These are phyloP conservation scores for Penicillium sp. DNA, from an alignment of 2,329 filamentous ascomycete species.

Conservation along the genomic window DNA sequence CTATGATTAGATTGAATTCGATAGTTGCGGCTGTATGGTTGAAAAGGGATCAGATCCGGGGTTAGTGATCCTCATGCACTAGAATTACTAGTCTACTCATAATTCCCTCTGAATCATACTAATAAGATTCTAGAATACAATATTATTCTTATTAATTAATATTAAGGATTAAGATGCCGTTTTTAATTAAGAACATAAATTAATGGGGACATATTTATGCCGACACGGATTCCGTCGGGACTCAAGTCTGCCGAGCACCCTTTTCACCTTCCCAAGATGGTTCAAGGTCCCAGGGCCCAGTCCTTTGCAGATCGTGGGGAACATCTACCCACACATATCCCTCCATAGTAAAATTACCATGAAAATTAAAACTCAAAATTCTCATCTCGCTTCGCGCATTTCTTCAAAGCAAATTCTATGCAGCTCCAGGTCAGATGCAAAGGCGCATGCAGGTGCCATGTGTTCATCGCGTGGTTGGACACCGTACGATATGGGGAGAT, in stretches of 20 bases:
- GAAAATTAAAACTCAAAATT: no score
- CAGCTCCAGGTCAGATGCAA: slow-evolving; percentile 6
- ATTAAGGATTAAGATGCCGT: not conserved
- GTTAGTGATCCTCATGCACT: slow-evolving; percentile 2
- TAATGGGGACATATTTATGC: not conserved
- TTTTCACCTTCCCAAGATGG: slow-evolving; percentile 7
- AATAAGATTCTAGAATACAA: not conserved
- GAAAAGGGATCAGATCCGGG: slow-evolving; percentile 6
- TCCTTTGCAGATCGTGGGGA: not conserved
- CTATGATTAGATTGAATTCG: not conserved
- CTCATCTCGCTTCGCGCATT: not conserved
- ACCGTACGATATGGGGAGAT: not conserved
- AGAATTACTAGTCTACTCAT: no score
- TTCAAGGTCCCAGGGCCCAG: not conserved
- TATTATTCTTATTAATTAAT: not conserved
- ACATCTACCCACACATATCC: not conserved
- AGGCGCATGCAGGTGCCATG: slow-evolving; percentile 23
- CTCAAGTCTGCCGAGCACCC: not conserved
- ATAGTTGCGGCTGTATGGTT: not conserved
- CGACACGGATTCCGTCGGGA: not conserved
- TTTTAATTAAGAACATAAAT: not conserved
- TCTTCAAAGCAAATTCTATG: not conserved
- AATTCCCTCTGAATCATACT: no score
- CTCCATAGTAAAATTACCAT: not conserved
- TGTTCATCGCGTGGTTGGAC: slow-evolving; percentile 17